phyloP scores from a whole-genome alignment of 2,329 filamentous ascomycete species.

The Lecanicillium sp. region DNA sequence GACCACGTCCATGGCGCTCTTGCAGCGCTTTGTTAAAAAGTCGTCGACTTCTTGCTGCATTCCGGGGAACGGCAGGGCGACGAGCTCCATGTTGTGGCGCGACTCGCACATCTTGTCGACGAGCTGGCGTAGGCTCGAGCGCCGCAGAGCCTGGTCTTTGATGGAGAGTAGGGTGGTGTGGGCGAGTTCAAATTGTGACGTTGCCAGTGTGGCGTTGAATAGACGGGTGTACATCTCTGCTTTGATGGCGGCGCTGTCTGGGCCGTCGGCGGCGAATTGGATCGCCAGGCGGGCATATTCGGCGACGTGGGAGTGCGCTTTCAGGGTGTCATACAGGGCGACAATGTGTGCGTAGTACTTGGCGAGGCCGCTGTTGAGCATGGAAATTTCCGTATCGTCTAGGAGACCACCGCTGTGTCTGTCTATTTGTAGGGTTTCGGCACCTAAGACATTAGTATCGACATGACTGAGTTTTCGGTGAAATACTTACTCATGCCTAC shows the following conservation, averaged over 20 bases:
- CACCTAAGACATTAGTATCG: slow-evolving; percentile 30
- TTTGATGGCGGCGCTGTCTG: slow-evolving; percentile 35
- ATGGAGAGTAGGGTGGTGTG: slow-evolving; percentile 73
- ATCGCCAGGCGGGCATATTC: slow-evolving; percentile 75
- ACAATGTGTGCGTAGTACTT: slow-evolving; percentile 85
- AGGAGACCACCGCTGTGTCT: slow-evolving; percentile 60
- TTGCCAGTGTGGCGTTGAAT: slow-evolving; percentile 74
- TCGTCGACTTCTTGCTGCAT: slow-evolving; percentile 74
- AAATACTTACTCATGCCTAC: slow-evolving; percentile 68
- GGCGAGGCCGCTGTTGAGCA: slow-evolving; percentile 64
- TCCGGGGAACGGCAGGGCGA: slow-evolving; percentile 70
- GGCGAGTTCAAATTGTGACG: slow-evolving; percentile 72
- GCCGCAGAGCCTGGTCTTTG: slow-evolving; percentile 63
- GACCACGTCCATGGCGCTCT: slow-evolving; percentile 57
- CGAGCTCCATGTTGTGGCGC: slow-evolving; percentile 58
- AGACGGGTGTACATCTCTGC: slow-evolving; percentile 74
- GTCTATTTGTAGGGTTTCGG: slow-evolving; percentile 36
- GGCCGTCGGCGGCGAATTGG: slow-evolving; percentile 42
- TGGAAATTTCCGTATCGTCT: slow-evolving; percentile 64
- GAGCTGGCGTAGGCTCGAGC: slow-evolving; percentile 62
- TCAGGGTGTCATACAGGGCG: slow-evolving; percentile 69
- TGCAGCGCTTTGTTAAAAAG: slow-evolving; percentile 65
- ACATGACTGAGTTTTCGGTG: not conserved
- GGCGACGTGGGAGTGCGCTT: slow-evolving; percentile 70
- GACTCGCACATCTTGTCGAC: slow-evolving; percentile 62